Evolutionary conservation across 176 grass and related monocot genomes (phyloP), one percentile per base, ranked within the genome.

Genomic region (Eleusine indica): DNA sequence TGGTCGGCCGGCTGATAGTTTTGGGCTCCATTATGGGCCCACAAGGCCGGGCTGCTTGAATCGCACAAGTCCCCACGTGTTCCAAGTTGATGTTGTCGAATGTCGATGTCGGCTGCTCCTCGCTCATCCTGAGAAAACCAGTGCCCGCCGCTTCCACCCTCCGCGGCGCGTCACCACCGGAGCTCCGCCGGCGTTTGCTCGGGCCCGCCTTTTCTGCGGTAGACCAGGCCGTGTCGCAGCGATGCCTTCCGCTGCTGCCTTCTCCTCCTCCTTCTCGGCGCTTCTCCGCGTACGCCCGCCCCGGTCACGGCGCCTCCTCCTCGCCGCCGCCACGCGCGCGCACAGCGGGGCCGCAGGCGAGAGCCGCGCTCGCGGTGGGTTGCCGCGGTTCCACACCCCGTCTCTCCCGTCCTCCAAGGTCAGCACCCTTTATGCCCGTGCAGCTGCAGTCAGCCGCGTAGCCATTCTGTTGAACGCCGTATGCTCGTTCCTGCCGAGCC

Each of bases 381-480:
- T 95, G 29, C 93, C 93, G 53, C 93, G 96, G 28, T 94, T 95
- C 80, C 91, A 98, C 53, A 77, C 91, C 44, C 89, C 85, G 21
- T 87, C 77, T 16, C 91, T 98, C 52, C 96, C 91, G 15, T 83
- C 87, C 4, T 95, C 83, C 39, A 86, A 91, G 89, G 96, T 68
- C 75, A 54, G 7, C 70, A 16, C 15, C 21, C 53, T 64, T 37
- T 0, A 16, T 39, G 9, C 30, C 32, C 17, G 15, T 5, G 11
- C 10, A 14, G n/a, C n/a, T 2, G 46, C 10, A 6, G 3, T 17
- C 11, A 5, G 6, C 32, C 47, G 37, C 48, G 1, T 73, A 79
- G 60, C 52, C 86, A 89, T 97, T 97, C 75, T 49, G 47, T 83
- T 90, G 84, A 92, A 83, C 88, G 38, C 60, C 10, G 0, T 57